Percentiles rank a stretch among this genome's conserved stretches.
Evolutionary conservation across 139 green algal species (phyloP).

Genomic region (Deuterostichococcus epilithicus): DNA sequence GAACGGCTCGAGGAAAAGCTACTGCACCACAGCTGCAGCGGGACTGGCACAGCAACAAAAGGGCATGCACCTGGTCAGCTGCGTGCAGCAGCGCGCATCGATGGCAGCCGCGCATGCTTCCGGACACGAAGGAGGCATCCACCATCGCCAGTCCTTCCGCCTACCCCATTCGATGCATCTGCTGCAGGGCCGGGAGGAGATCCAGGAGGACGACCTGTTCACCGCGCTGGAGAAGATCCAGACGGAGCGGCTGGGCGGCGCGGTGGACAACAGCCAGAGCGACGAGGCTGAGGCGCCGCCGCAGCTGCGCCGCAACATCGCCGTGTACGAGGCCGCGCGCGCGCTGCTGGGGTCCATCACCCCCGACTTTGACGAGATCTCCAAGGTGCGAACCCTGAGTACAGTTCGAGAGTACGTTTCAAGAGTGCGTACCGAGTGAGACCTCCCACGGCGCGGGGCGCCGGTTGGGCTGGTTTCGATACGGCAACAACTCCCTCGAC

Average conservation of each 20-base stretch:
- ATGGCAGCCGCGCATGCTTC: no score
- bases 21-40: no score
- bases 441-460: no score
- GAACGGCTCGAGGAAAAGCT: no score
- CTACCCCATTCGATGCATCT: background rate
- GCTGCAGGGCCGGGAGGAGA: constrained; percentile 45
- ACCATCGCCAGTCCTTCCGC: background rate
- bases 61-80: no score
- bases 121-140: no score
- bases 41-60: no score
- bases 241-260: constrained; percentile 40
- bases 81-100: no score
- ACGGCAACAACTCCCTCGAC: no score
- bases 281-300: constrained; percentile 27
- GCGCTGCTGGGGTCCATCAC: constrained; percentile 77
- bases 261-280: constrained; percentile 3
- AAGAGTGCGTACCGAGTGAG: no score
- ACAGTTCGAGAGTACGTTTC: no score
- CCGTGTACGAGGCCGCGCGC: constrained; percentile 82
- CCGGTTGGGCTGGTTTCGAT: no score
- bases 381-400: constrained; percentile 8
- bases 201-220: constrained; percentile 80
- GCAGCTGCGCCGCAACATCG: constrained; percentile 25
- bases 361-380: constrained; percentile 79
- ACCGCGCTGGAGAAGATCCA: constrained; percentile 82